phyloP scores from a whole-genome alignment of 345 rosid species.

The Odontarrhena argentea region DNA sequence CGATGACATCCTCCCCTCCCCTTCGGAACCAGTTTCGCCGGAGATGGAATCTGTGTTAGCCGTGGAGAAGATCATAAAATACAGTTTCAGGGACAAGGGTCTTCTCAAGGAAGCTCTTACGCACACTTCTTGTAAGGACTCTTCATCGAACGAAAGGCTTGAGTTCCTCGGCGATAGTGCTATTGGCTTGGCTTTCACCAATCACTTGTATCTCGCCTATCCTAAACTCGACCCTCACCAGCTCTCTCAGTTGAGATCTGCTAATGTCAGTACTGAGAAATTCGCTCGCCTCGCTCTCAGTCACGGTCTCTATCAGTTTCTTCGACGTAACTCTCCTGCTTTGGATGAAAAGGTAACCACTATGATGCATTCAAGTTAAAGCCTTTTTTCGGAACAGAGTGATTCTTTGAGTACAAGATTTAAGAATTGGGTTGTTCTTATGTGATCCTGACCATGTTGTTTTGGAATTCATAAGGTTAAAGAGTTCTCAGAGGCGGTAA shows the following conservation, averaged over 20 bases:
- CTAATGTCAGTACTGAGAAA: slow-evolving; percentile 76
- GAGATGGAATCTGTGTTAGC: slow-evolving; percentile 48
- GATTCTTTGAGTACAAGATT: not conserved
- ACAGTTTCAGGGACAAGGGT: slow-evolving; percentile 49
- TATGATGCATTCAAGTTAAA: not conserved
- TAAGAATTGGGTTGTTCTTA: not conserved
- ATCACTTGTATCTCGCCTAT: slow-evolving; percentile 52
- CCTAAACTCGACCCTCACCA: slow-evolving; percentile 58
- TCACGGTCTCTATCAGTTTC: slow-evolving; percentile 49
- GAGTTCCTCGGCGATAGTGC: slow-evolving; percentile 85
- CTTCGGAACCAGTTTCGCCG: slow-evolving; percentile 16
- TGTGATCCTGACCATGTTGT: slow-evolving; percentile 7
- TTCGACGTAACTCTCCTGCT: slow-evolving; percentile 48
- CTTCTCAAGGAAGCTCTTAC: slow-evolving; percentile 71
- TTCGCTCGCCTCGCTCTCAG: slow-evolving; percentile 73
- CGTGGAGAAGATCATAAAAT: slow-evolving; percentile 59
- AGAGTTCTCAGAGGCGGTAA: slow-evolving; percentile 60
- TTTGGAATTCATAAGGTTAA: slow-evolving; percentile 49
- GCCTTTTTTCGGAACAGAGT: slow-evolving; percentile 18
- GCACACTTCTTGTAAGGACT: slow-evolving; percentile 54
- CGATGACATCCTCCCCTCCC: not conserved
- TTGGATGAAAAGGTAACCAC: slow-evolving; percentile 57
- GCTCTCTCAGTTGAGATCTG: slow-evolving; percentile 61
- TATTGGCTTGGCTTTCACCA: slow-evolving; percentile 52
- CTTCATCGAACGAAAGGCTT: slow-evolving; percentile 62